Percentiles rank a stretch among this genome's conserved stretches.
Conservation (phyloP, 495 filamentous ascomycete genomes). For the Penicillium bialowiezense region DNA sequence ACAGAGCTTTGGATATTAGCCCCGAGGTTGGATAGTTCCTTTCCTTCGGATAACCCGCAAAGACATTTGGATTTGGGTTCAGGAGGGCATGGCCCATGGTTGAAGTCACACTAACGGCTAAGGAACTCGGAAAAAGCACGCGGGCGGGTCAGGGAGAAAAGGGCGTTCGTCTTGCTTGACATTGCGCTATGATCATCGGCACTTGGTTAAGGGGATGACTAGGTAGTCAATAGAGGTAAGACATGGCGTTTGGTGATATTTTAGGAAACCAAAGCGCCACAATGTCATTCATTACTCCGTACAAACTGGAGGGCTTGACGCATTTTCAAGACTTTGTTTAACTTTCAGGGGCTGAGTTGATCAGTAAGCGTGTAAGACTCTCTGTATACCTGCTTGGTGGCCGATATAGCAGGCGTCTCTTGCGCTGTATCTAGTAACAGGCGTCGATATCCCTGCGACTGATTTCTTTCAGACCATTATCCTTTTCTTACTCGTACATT, state of each 20-base stretch:
- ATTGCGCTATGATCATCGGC: not conserved
- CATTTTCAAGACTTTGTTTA: not conserved
- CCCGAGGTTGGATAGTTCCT: not conserved
- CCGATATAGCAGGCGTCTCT: not conserved
- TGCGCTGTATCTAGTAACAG: too few relatives aligned
- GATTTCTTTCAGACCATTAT: too few relatives aligned
- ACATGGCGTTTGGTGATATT: not conserved
- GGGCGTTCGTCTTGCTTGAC: not conserved
- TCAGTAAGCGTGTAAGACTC: not conserved
- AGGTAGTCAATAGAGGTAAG: not conserved
- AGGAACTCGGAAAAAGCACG: not conserved
- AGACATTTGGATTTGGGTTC: too few relatives aligned
- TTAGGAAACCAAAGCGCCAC: not conserved
- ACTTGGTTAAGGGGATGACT: not conserved
- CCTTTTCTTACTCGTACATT: too few relatives aligned
- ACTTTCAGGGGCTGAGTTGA: not conserved
- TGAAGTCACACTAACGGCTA: not conserved
- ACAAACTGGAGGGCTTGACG: not conserved
- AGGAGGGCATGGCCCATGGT: not conserved
- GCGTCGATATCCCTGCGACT: too few relatives aligned
- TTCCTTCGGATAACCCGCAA: not conserved
- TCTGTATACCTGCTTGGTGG: too few relatives aligned
- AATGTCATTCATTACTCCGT: constrained; percentile 5
- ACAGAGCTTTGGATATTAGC: not conserved
- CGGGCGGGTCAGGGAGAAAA: not conserved